Evolutionary conservation across 352 stramenopile genomes (phyloP).

Genomic region (Vaucheria bursata): DNA sequence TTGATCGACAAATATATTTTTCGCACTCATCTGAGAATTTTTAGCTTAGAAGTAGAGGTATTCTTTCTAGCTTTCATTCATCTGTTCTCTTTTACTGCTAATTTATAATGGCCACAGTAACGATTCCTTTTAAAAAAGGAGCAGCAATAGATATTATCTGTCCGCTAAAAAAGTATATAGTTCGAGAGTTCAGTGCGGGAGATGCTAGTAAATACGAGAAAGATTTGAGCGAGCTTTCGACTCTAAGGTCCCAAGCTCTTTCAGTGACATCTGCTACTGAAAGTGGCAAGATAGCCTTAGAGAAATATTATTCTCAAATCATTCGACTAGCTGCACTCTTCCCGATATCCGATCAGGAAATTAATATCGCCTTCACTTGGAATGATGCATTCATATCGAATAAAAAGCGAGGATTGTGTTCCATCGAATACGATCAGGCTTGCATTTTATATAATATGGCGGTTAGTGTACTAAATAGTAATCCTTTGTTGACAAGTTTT

Average conservation of each 20-base stretch:
- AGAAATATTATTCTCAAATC: neutral
- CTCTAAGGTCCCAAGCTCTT: neutral
- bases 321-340: neutral
- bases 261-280: neutral
- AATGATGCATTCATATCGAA: slow-evolving; percentile 75
- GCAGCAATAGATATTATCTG: neutral
- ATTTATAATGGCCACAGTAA: too few relatives aligned
- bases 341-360: neutral
- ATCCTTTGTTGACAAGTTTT: neutral
- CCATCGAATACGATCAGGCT: slow-evolving; percentile 64
- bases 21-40: too few relatives aligned
- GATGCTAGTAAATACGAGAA: neutral
- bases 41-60: too few relatives aligned
- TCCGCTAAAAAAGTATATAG: neutral
- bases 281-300: neutral
- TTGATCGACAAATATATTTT: too few relatives aligned
- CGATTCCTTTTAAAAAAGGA: neutral
- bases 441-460: slow-evolving; percentile 75
- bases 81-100: too few relatives aligned
- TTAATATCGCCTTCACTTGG: slow-evolving; percentile 72
- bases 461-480: slow-evolving; percentile 52
- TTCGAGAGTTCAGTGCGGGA: neutral
- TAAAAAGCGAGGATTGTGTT: slow-evolving; percentile 63
- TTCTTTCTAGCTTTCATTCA: too few relatives aligned
- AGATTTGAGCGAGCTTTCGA: neutral